Percentiles rank a stretch among this genome's conserved stretches.
Evolutionary conservation across 1,139 yeast species (phyloP).

Genomic region (Candida freyschussii): DNA sequence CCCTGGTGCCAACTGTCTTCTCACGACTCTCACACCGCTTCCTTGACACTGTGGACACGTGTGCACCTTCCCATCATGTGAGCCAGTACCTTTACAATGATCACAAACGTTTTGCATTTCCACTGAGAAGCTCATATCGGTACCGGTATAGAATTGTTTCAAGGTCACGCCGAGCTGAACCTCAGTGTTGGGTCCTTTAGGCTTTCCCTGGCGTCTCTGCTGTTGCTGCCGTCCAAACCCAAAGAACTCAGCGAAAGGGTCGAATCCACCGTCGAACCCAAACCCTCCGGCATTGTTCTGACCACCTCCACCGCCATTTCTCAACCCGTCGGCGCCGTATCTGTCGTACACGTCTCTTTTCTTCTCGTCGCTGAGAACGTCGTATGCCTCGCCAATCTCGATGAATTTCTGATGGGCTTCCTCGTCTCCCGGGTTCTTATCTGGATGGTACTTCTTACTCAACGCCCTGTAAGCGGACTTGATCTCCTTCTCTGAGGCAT

Average conservation of each 20-base stretch:
- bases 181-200: constrained; percentile 63
- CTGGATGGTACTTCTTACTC: constrained; percentile 90
- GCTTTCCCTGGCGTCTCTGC: constrained; percentile 38
- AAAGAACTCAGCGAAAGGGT: constrained; percentile 72
- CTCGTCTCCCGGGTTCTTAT: constrained; percentile 79
- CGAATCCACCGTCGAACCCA: constrained; percentile 39
- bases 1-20: constrained; percentile 81
- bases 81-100: constrained; percentile 78
- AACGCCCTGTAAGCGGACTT: constrained; percentile 81
- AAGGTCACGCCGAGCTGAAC: constrained; percentile 54
- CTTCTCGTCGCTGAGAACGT: constrained; percentile 70
- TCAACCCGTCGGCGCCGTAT: constrained; percentile 80
- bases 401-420: constrained; percentile 82
- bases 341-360: constrained; percentile 70
- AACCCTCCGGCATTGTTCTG: constrained; percentile 32
- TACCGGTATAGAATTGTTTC: constrained; percentile 67
- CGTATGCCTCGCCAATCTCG: constrained; percentile 92
- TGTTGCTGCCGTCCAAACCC: constrained; percentile 54
- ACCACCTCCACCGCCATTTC: constrained; percentile 36
- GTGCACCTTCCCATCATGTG: constrained; percentile 67
- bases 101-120: constrained; percentile 72
- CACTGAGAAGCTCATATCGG: constrained; percentile 53
- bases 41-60: constrained; percentile 71
- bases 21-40: constrained; percentile 60
- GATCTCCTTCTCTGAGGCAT: constrained; percentile 77